Conservation (phyloP, 2,329 filamentous ascomycete genomes). For the Diaporthe amygdali region DNA sequence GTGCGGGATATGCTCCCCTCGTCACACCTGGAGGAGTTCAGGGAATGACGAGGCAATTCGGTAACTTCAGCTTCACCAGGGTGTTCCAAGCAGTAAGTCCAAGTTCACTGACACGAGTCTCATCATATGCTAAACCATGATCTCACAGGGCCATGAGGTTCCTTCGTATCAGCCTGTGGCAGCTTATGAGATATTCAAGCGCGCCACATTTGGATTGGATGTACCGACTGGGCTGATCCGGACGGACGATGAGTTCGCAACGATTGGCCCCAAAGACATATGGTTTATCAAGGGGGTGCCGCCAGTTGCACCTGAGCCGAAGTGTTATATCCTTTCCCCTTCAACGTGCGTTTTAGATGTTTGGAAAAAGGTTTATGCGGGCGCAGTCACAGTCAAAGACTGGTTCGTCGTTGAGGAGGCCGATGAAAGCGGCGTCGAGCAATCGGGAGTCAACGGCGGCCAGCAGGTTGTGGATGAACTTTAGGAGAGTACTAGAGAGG, state of each 20-base stretch:
- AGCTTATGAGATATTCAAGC: slow-evolving; percentile 53
- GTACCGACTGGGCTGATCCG: slow-evolving; percentile 24
- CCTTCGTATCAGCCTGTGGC: slow-evolving; percentile 56
- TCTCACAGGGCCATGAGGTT: slow-evolving; percentile 54
- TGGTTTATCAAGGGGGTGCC: slow-evolving; percentile 24
- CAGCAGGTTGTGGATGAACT: not conserved
- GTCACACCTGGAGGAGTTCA: slow-evolving; percentile 61
- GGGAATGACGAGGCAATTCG: slow-evolving; percentile 70
- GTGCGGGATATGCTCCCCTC: slow-evolving; percentile 68
- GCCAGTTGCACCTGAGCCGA: slow-evolving; percentile 21
- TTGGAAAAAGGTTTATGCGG: slow-evolving; percentile 26
- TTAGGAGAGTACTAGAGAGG: no score
- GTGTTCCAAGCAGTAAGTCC: slow-evolving; percentile 53
- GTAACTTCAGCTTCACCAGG: slow-evolving; percentile 66
- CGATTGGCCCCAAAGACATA: slow-evolving; percentile 19
- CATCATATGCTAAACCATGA: not conserved
- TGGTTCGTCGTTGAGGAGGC: slow-evolving; percentile 28
- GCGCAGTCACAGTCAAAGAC: slow-evolving; percentile 26
- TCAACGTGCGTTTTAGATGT: slow-evolving; percentile 26
- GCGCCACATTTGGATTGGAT: slow-evolving; percentile 37
- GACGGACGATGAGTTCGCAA: slow-evolving; percentile 16
- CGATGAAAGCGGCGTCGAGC: not conserved
- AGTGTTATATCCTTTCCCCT: slow-evolving; percentile 29
- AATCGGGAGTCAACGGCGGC: not conserved
- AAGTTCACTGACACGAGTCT: rapidly evolving